phyloP scores from a whole-genome alignment of 805 yeast species.

The Saccharomycodes ludwigii region DNA sequence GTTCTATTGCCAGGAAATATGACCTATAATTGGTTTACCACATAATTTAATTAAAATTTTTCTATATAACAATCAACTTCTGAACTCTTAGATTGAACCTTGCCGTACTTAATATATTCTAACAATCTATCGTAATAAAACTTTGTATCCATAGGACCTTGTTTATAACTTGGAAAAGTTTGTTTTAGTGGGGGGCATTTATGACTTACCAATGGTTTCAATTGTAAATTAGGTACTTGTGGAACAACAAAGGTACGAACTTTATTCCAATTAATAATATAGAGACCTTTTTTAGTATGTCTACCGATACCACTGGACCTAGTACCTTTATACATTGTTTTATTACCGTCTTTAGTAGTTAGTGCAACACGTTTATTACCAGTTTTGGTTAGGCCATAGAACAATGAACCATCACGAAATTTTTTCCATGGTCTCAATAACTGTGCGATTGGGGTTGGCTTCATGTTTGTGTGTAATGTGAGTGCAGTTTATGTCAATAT shows the following conservation, averaged over 20 bases:
- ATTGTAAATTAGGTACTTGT: slow-evolving; percentile 25
- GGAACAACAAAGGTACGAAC: slow-evolving; percentile 91
- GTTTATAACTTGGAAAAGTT: slow-evolving; percentile 51
- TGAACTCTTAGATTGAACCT: too few relatives aligned
- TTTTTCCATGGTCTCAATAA: slow-evolving; percentile 86
- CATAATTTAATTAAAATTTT: too few relatives aligned
- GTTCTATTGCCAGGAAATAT: too few relatives aligned
- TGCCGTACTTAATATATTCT: slow-evolving; percentile 68
- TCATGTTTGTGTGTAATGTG: too few relatives aligned
- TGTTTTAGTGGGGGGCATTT: slow-evolving; percentile 61
- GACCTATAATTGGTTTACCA: too few relatives aligned
- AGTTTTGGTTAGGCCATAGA: slow-evolving; percentile 64
- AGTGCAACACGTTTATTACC: slow-evolving; percentile 78
- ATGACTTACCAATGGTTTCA: slow-evolving; percentile 71
- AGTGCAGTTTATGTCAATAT: too few relatives aligned
- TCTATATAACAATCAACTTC: too few relatives aligned
- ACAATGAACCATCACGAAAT: slow-evolving; percentile 68
- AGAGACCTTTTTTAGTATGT: slow-evolving; percentile 61
- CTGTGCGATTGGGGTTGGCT: slow-evolving; percentile 31
- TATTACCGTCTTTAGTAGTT: slow-evolving; percentile 90
- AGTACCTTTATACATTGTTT: slow-evolving; percentile 91
- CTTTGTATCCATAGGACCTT: slow-evolving; percentile 64
- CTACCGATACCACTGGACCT: slow-evolving; percentile 88
- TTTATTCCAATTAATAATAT: slow-evolving; percentile 67
- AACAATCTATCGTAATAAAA: slow-evolving; percentile 59